Base-by-base conservation (phyloP, 2,329 filamentous ascomycete species). In the Neonectria neomacrospora region DNA sequence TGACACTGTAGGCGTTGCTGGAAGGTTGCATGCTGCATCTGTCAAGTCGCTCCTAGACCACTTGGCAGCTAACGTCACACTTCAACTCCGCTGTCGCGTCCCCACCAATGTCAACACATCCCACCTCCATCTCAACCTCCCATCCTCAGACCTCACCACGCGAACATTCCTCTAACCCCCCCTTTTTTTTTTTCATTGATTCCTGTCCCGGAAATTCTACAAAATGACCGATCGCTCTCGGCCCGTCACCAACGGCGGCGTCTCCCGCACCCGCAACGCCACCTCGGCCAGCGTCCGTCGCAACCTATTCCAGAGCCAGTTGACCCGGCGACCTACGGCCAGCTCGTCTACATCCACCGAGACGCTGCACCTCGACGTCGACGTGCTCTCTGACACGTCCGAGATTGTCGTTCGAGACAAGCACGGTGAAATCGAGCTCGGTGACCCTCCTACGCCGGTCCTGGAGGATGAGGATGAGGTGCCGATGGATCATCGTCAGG, bases 381-480 rank as follows among this genome's bases (percentile, higher is more conserved):
- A 84, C 51, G 77, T 80, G 16, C 73, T 80, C n/a, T 79, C 77
- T 5, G 81, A 84, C 51, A 77, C 73, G n/a, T 75, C 74, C 6
- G 87, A 89, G 68, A 90, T 91, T 61, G 85, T 91, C 9, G 84
- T 90, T 48, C 81, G 88, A 67, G 85, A 90, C 71, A 80, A 85
- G 75, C 85, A 89, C 70, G 88, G 88, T 52, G 87, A 90, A 67
- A 83, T 89, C 60, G 84, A 88, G 73, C 77, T 90, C n/a, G 81
- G 80, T 16, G 86, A 88, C 63, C 85, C 85, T 48, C 86, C 84
- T 1, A 81, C 83, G 64, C 82, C 83, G 14, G 77, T 80, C 8
- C 76, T 84, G 28, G 86, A 88, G 52, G 86, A 87, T 37, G 80
- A 84, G 16, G 85, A 86, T 56, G 84, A 86, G 73, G 83, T 79